Percentiles rank a stretch among this genome's conserved stretches.
Conservation (phyloP, 2,329 filamentous ascomycete genomes). For the Colletotrichum melonis region DNA sequence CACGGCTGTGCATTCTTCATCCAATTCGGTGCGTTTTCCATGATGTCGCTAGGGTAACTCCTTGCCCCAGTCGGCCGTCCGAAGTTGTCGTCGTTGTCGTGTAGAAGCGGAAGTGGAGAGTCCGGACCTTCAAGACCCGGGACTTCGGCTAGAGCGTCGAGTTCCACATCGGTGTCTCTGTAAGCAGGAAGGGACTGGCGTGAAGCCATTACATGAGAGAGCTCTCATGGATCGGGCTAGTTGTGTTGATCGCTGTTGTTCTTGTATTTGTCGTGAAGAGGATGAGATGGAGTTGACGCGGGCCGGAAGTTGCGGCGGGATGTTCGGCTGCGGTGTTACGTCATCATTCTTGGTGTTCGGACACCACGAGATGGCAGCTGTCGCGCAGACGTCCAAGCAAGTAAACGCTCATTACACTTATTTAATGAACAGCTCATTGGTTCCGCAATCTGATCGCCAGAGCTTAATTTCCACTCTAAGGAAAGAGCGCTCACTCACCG, state of each 20-base stretch:
- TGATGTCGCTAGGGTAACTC: not conserved
- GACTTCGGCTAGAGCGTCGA: conserved; percentile 5
- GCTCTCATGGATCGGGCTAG: not conserved
- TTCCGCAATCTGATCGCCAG: not conserved
- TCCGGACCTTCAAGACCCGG: conserved; percentile 9
- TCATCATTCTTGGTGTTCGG: not conserved
- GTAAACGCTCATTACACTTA: not conserved
- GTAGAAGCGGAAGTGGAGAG: conserved; percentile 12
- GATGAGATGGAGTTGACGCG: not conserved
- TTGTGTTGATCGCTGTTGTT: not conserved
- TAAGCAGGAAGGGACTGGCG: not conserved
- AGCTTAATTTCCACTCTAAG: not conserved
- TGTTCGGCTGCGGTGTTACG: conserved; percentile 20
- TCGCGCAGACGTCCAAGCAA: not conserved
- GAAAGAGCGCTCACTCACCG: too few species aligned
- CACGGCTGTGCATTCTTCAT: conserved; percentile 16
- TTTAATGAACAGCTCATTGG: not conserved
- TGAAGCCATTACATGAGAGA: not conserved
- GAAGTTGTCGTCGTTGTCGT: not conserved
- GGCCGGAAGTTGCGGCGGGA: not conserved
- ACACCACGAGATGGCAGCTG: not conserved
- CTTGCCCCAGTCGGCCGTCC: not conserved
- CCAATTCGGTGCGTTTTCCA: conserved; percentile 14
- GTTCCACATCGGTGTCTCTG: conserved; percentile 23
- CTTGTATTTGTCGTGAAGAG: not conserved